Base-by-base conservation (phyloP, 2,329 filamentous ascomycete species). In the Alternaria brassicicola region DNA sequence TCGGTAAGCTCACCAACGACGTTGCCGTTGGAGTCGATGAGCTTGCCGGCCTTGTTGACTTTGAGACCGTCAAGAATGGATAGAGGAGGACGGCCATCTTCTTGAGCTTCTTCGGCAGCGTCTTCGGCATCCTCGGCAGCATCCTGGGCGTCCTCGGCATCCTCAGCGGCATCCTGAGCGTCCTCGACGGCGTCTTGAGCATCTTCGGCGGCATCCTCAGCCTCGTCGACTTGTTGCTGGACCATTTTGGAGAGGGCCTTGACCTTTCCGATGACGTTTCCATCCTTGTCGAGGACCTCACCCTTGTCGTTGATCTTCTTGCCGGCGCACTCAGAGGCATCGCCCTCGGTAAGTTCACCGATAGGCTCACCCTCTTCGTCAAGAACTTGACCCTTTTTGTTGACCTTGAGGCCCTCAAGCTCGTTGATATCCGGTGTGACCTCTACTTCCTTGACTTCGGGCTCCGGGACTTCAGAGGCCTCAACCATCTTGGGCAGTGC, bases 271-370 rank as follows among this genome's bases (percentile, higher is more conserved):
- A 89, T 82, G 62, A 89, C 81, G 41, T 87, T 86, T 42, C 87
- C 86, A 43, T 86, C 83, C 72, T 83, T 86, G 71, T 88, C 86
- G 69, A 88, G 81, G 55, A 89, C 85, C 67, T 89, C 87, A 19
- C 87, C 87, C 74, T 88, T 81, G 58, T 82, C 83, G 63, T 89
- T 88, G 65, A 87, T 79, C 75, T 88, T 89, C 78, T 88, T 88
- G 57, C 87, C 83, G 17, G 88, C 85, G 62, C 87, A 88, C 61
- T 88, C 85, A 13, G 82, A 75, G 12, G 88, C 74, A 51, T 89
- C 84, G 39, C 88, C 88, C 64, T 84, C 82, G 38, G 76, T 71
- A 39, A 85, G 80, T 66, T 84, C 81, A 30, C 82, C 83, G 63
- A 85, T 83, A 6, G 78, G 74, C 58, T 85, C 83, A 23, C 83